Percentiles rank a stretch among this genome's conserved stretches.
These are phyloP conservation scores for Populus hybrid DNA, from an alignment of 441 rosid genomes.

Conservation along the genomic window DNA sequence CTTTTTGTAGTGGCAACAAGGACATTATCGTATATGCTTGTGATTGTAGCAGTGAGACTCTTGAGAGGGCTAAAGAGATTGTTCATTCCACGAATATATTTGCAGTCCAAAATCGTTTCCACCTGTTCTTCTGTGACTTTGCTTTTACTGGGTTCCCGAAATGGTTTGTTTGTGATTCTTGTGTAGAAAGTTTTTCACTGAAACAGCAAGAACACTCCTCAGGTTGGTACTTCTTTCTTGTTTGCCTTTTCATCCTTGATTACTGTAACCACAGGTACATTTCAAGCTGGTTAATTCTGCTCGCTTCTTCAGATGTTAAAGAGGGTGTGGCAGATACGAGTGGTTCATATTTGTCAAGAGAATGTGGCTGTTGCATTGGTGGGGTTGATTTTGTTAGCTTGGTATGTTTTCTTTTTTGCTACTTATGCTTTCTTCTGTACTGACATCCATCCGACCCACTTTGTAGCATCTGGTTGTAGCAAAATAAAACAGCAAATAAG, in stretches of 20 bases:
- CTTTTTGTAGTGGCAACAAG: slow-evolving; percentile 50
- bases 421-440: not conserved
- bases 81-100: slow-evolving; percentile 24
- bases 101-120: slow-evolving; percentile 33
- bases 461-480: not conserved
- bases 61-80: slow-evolving; percentile 55
- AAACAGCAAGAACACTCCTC: slow-evolving; percentile 28
- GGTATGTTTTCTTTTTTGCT: slow-evolving; percentile 38
- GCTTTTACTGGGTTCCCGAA: slow-evolving; percentile 50
- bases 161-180: slow-evolving; percentile 58
- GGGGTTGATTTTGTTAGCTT: slow-evolving; percentile 74
- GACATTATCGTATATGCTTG: slow-evolving; percentile 66
- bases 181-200: slow-evolving; percentile 25
- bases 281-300: not conserved
- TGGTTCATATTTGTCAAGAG: slow-evolving; percentile 22
- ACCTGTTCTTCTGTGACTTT: slow-evolving; percentile 66
- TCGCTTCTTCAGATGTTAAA: slow-evolving; percentile 25
- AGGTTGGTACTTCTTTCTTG: slow-evolving; percentile 25
- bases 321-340: slow-evolving; percentile 17
- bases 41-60: slow-evolving; percentile 73
- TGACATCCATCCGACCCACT: not conserved
- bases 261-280: not conserved
- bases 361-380: slow-evolving; percentile 47
- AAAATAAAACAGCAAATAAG: not conserved
- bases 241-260: not conserved